Percentiles rank a stretch among this genome's conserved stretches.
Conservation (phyloP, 352 stramenopile species). For the Pythium angustatum region DNA sequence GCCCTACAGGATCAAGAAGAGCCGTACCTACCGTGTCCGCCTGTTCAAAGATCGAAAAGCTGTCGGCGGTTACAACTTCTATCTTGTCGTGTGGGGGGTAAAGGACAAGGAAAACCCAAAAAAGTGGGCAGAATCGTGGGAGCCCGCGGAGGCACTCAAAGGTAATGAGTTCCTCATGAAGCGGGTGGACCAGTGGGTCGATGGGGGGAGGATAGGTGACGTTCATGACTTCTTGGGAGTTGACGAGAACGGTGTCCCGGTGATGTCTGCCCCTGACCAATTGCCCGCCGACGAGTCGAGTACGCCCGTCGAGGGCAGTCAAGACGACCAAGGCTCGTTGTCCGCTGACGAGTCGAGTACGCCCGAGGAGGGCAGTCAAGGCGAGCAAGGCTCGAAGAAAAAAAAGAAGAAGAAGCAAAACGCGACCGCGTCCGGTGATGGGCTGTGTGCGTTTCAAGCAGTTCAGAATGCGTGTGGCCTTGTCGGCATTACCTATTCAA, state of each 20-base stretch:
- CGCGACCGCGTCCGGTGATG: neutral
- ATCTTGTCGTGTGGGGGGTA: neutral
- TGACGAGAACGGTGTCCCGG: neutral
- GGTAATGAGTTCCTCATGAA: neutral
- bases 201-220: neutral
- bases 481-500: neutral
- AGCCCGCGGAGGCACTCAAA: constrained; percentile 2
- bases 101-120: neutral
- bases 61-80: neutral
- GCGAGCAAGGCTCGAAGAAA: neutral
- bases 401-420: neutral
- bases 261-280: neutral
- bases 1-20: neutral
- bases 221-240: neutral
- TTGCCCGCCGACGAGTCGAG: neutral
- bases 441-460: neutral
- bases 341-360: neutral
- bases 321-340: neutral
- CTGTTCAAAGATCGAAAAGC: neutral
- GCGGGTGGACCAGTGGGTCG: neutral
- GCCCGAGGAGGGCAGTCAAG: neutral
- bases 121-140: constrained; percentile 2
- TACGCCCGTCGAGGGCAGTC: neutral
- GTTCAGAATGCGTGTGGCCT: neutral
- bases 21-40: neutral